Evolutionary conservation across 352 stramenopile species (phyloP).

Genomic region (Globisporangium cylindrosporum): DNA sequence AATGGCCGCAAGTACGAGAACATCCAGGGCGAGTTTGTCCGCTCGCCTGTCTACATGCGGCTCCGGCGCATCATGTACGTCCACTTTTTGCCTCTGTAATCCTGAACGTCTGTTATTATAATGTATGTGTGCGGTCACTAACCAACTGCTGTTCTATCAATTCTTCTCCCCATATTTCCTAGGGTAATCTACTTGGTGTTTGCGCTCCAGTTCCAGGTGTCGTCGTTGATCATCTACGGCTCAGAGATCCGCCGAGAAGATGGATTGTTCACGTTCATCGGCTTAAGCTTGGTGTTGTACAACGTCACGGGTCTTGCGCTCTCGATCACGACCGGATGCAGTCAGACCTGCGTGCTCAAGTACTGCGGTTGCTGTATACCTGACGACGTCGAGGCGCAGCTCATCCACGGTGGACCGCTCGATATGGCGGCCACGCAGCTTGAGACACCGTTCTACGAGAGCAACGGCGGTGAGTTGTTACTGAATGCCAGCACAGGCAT

Average conservation of each 20-base stretch:
- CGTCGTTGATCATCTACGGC: constrained; percentile 45
- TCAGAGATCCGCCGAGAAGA: background rate
- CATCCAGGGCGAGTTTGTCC: no score
- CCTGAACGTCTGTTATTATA: no score
- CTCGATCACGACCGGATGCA: constrained; percentile 45
- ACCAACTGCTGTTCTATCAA: no score
- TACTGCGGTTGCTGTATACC: constrained; percentile 42
- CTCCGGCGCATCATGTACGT: no score
- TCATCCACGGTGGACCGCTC: constrained; percentile 18
- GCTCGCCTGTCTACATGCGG: no score
- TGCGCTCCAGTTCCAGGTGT: constrained; percentile 45
- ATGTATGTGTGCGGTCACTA: no score
- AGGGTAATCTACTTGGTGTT: constrained; percentile 52
- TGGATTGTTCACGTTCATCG: constrained; percentile 31
- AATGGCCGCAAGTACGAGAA: no score
- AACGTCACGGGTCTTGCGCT: constrained; percentile 36
- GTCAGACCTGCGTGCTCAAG: constrained; percentile 43
- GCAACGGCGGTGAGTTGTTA: constrained; percentile 11
- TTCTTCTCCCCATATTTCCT: no score
- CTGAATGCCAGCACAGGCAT: background rate
- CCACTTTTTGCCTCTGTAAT: no score
- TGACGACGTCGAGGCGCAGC: constrained; percentile 38
- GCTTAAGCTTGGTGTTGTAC: constrained; percentile 38
- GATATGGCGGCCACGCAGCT: constrained; percentile 13
- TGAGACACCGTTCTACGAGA: constrained; percentile 24